phyloP scores from a whole-genome alignment of 2,329 filamentous ascomycete genomes.

The Stemphylium lycopersici region DNA sequence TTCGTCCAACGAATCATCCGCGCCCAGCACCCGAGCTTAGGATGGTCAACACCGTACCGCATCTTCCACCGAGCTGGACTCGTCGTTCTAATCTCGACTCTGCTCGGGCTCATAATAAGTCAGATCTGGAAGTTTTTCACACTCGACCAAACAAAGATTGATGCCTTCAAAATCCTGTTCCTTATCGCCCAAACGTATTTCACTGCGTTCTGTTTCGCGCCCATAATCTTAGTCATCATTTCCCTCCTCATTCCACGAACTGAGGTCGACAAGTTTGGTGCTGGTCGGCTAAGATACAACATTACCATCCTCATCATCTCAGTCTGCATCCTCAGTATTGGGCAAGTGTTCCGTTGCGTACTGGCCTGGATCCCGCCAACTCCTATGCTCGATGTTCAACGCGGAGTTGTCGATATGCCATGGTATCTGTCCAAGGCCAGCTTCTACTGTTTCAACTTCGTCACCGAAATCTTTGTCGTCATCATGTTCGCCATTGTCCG shows the following conservation, averaged over 20 bases:
- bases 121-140: slow-evolving; percentile 73
- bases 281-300: slow-evolving; percentile 71
- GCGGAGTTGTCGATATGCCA: slow-evolving; percentile 46
- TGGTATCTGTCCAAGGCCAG: slow-evolving; percentile 75
- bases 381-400: slow-evolving; percentile 57
- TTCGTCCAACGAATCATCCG: slow-evolving; percentile 78
- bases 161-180: slow-evolving; percentile 67
- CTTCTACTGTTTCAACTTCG: slow-evolving; percentile 83
- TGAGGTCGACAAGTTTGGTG: slow-evolving; percentile 66
- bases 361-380: slow-evolving; percentile 59
- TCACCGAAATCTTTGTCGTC: slow-evolving; percentile 73
- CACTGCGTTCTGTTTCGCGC: slow-evolving; percentile 69
- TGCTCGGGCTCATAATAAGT: slow-evolving; percentile 70
- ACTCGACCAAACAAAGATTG: slow-evolving; percentile 57
- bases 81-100: slow-evolving; percentile 60
- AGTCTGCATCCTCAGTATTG: slow-evolving; percentile 66
- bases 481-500: slow-evolving; percentile 69
- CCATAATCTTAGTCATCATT: slow-evolving; percentile 62
- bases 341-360: slow-evolving; percentile 72
- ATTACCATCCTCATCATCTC: slow-evolving; percentile 66
- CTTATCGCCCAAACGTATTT: slow-evolving; percentile 69
- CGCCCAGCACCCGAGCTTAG: slow-evolving; percentile 72
- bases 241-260: slow-evolving; percentile 56
- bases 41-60: slow-evolving; percentile 67
- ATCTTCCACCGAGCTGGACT: slow-evolving; percentile 57